Evolutionary conservation across 164 flowering plant genomes (phyloP), one percentile per base, ranked within the genome.

Genomic region (Nymphaea colorata): DNA sequence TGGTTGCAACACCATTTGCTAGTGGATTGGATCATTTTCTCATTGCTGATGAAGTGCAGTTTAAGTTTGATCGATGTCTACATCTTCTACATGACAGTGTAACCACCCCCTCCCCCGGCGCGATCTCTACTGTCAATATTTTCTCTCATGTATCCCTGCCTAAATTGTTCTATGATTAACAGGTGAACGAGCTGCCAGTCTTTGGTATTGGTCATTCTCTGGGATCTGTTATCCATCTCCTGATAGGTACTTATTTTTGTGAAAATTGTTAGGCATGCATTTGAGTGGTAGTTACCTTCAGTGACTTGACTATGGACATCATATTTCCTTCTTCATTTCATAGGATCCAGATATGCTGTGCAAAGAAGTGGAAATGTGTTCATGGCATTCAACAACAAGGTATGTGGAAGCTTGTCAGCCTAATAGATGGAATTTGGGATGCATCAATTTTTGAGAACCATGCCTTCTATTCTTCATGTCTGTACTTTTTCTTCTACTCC

Each of bases 11-110:
- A 61, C 98, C 98, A 60, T 93, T 84, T 80, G 84, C 97, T 66
- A 89, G 98, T 77, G 98, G 98, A 67, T 90, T 93, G 69, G 98
- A 93, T 80, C 86, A 91, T 79, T 89, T 93, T 83, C 75, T 72
- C 72, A 93, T 93, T 76, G 94, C 98, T 57, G 97, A 93, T 80
- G 97, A 93, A 79, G 97, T 84, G 64, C 98, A 93, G 68, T 89
- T 87, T 74, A 93, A 93, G 78, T 90, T 84, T 74, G 98, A 93
- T 74, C 76, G 97, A 76, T 89, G 97, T 71, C 69, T 82, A 71
- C 85, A 97, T 47, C 78, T 61, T 76, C 80, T 93, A 42, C 81
- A 82, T 53, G 93, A 85, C 69, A 76, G 77, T 41, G 98, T 90
- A 74, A 79, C 93, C 83, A 36, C 44, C 59, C 16, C 36, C 36